A percentile compares a stretch with the other conserved stretches of the same genome.
Conservation (phyloP, 2,329 filamentous ascomycete species). For the Cercospora citrullina region DNA sequence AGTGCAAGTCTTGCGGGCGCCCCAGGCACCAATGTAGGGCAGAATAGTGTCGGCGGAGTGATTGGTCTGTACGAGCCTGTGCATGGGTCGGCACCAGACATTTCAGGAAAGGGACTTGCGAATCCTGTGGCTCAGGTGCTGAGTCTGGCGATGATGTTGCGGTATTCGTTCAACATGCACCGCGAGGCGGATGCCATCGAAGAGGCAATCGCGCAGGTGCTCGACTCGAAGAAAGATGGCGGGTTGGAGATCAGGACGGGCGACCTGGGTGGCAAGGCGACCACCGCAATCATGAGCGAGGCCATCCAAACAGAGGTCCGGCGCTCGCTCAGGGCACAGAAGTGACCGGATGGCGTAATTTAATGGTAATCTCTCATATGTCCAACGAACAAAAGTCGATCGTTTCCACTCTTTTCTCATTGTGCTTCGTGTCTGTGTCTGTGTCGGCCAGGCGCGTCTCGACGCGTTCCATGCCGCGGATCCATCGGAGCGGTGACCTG, state of each 20-base stretch:
- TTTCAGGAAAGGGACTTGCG: slow-evolving; percentile 37
- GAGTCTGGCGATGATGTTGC: slow-evolving; percentile 39
- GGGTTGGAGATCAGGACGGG: slow-evolving; percentile 54
- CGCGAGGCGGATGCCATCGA: slow-evolving; percentile 48
- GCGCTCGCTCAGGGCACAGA: slow-evolving; percentile 22
- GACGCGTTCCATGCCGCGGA: background rate
- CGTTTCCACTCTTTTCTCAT: background rate
- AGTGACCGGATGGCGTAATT: background rate
- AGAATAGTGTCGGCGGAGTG: slow-evolving; percentile 46
- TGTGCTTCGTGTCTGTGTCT: background rate
- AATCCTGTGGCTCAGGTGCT: slow-evolving; percentile 39
- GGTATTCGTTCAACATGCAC: slow-evolving; percentile 40
- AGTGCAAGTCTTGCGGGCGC: slow-evolving; percentile 43
- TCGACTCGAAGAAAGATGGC: slow-evolving; percentile 55
- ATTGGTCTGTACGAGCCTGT: slow-evolving; percentile 39
- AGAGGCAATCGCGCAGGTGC: slow-evolving; percentile 52
- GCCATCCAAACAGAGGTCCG: slow-evolving; percentile 39
- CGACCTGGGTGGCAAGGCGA: slow-evolving; percentile 52
- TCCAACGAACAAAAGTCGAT: background rate
- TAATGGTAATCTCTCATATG: background rate
- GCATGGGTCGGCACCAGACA: slow-evolving; percentile 39
- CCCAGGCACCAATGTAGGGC: slow-evolving; percentile 31
- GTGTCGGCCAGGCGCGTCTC: background rate
- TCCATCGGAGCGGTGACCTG: background rate
- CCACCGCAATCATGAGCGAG: slow-evolving; percentile 47